Conservation (phyloP, 495 filamentous ascomycete species). For the Ramalina intermedia region DNA sequence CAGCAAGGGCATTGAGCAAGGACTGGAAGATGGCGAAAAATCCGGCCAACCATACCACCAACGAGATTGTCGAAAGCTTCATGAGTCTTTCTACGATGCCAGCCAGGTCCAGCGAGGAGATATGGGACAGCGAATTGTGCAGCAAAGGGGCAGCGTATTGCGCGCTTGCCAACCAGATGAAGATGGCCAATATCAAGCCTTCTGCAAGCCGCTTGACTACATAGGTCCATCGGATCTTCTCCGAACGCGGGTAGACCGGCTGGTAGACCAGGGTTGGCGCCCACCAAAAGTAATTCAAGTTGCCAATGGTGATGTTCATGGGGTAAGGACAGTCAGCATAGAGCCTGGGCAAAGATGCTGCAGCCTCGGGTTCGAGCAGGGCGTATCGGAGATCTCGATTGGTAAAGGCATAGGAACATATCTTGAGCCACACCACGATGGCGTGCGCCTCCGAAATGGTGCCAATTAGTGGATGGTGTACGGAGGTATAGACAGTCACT, state of each 20-base stretch:
- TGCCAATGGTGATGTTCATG: slow-evolving; percentile 69
- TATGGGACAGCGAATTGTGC: slow-evolving; percentile 73
- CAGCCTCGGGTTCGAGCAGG: slow-evolving; percentile 48
- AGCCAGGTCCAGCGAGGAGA: slow-evolving; percentile 63
- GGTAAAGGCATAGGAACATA: slow-evolving; percentile 87
- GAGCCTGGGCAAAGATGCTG: slow-evolving; percentile 55
- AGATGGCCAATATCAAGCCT: slow-evolving; percentile 54
- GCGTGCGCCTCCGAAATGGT: slow-evolving; percentile 83
- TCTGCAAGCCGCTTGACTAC: slow-evolving; percentile 71
- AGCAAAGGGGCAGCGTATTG: slow-evolving; percentile 89
- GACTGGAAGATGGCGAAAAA: slow-evolving; percentile 95
- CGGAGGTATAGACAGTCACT: slow-evolving; percentile 69
- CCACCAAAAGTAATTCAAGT: slow-evolving; percentile 91
- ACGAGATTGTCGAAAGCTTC: slow-evolving; percentile 84
- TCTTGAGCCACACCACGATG: slow-evolving; percentile 91
- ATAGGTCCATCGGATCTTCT: slow-evolving; percentile 68
- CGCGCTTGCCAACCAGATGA: slow-evolving; percentile 85
- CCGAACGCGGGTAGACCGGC: slow-evolving; percentile 78
- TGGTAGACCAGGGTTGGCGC: slow-evolving; percentile 94
- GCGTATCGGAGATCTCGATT: slow-evolving; percentile 91
- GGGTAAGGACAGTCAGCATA: slow-evolving; percentile 83
- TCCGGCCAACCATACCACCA: slow-evolving; percentile 91
- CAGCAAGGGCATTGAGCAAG: slow-evolving; percentile 76
- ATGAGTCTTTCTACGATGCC: slow-evolving; percentile 79
- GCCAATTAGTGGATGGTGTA: slow-evolving; percentile 87